Percentiles rank a stretch among this genome's conserved stretches.
Conservation (phyloP, 768 basidiomycete species). For the Suillus subluteus region DNA sequence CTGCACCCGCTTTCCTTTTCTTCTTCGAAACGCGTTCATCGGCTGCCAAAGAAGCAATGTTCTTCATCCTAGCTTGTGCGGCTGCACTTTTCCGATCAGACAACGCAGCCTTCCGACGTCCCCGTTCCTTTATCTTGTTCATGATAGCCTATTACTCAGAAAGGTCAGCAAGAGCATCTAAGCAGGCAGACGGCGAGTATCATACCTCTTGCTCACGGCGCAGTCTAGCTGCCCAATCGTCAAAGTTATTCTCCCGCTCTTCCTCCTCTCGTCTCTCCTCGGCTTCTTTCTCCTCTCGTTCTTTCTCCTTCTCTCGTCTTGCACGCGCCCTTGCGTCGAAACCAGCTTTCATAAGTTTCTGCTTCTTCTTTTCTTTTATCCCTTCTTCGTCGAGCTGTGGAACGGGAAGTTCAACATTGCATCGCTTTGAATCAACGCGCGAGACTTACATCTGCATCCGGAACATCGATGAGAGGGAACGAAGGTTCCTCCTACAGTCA, state of each 20-base stretch:
- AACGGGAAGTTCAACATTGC: background rate
- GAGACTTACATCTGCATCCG: conserved; percentile 78
- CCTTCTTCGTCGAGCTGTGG: conserved; percentile 83
- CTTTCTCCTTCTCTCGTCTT: conserved; percentile 86
- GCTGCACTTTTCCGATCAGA: conserved; percentile 93
- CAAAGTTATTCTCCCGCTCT: conserved; percentile 71
- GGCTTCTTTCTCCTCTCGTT: conserved; percentile 67
- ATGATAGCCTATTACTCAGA: conserved; percentile 64
- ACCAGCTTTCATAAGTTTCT: conserved; percentile 90
- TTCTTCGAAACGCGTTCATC: conserved; percentile 85
- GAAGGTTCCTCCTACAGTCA: conserved; percentile 70
- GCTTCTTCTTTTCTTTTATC: conserved; percentile 92
- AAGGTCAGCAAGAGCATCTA: background rate
- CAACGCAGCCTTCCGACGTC: conserved; percentile 77
- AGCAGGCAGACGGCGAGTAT: conserved; percentile 6
- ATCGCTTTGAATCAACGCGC: background rate
- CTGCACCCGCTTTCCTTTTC: conserved; percentile 81
- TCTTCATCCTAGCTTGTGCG: conserved; percentile 95
- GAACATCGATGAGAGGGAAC: conserved; percentile 90
- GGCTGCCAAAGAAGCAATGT: conserved; percentile 87
- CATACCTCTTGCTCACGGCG: conserved; percentile 81
- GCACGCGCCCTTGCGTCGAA: conserved; percentile 88
- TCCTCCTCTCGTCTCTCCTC: conserved; percentile 70
- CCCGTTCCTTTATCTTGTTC: conserved; percentile 82
- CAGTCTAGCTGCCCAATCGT: conserved; percentile 74